A percentile compares a stretch with the other conserved stretches of the same genome.
Evolutionary conservation across 345 rosid genomes (phyloP).

Genomic region (Corymbia maculata): DNA sequence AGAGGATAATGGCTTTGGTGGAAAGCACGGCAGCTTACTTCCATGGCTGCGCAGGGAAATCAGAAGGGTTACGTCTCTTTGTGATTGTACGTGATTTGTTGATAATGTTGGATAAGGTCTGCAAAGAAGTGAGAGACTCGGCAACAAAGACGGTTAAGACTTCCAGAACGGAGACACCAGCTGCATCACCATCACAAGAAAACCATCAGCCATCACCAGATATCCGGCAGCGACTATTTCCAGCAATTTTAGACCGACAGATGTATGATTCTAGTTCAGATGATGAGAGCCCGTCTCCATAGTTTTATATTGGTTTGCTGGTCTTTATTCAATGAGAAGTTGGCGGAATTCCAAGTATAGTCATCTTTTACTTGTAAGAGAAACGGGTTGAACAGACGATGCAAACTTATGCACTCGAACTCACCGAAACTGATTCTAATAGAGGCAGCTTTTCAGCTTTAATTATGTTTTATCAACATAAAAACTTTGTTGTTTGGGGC

Average conservation of each 20-base stretch:
- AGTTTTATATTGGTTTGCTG: neutral
- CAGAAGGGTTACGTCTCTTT: conserved; percentile 81
- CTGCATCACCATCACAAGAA: conserved; percentile 14
- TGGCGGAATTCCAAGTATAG: neutral
- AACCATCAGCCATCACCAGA: conserved; percentile 27
- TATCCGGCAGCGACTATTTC: conserved; percentile 39
- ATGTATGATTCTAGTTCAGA: conserved; percentile 50
- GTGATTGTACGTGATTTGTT: conserved; percentile 72
- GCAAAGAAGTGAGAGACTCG: conserved; percentile 47
- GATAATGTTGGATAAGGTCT: conserved; percentile 62
- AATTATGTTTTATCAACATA: neutral
- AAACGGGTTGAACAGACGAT: neutral
- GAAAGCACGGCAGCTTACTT: conserved; percentile 79
- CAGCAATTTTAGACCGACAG: conserved; percentile 52
- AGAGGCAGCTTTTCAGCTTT: neutral
- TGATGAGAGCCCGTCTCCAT: conserved; percentile 26
- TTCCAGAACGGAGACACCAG: conserved; percentile 18
- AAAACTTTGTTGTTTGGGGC: neutral
- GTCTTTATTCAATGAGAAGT: neutral
- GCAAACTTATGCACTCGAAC: neutral
- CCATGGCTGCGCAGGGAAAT: conserved; percentile 58
- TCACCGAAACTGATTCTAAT: neutral
- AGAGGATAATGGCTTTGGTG: conserved; percentile 53
- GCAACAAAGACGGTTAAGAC: conserved; percentile 12
- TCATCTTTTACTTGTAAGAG: neutral